Evolutionary conservation across 805 yeast genomes (phyloP), one percentile per base, ranked within the genome.

Genomic region (Gaillardinia entomophila): DNA sequence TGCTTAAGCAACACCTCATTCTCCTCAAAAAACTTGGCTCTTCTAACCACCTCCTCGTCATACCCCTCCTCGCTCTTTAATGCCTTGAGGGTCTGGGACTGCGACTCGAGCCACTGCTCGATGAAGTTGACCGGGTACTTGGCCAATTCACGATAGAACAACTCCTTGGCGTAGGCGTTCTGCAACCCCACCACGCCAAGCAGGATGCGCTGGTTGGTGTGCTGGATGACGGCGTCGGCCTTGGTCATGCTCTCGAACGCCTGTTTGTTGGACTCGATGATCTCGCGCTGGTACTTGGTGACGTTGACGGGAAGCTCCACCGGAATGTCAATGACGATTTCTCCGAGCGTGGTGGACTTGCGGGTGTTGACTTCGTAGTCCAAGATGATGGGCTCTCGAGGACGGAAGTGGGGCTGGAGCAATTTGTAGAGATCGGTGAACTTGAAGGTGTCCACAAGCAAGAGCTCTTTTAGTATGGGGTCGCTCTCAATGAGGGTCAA

Each of bases 41-140:
- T 75, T 62, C 98, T 77, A 4, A 87, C 95, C 14, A 75, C 68
- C 52, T 89, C 97, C 60, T 90, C 97, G 51, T 79, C 80, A 58
- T 79, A 83, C 7, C 89, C 90, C 46, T 84, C 92, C 42, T 92
- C 97, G 43, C 95, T 88, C 38, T 87, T 75, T 42, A 92, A 68
- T 11, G 90, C 83, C 60, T 83, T 88, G 49, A 92, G 69, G 30
- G 90, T 84, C 38, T 87, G 85, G 12, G 87, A 69, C 55, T 92
- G 95, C 27, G 87, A 80, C 27, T 79, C 82, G 40, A 79, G 66
- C 74, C 95, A 84, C 32, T 76, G 71, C 34, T 79, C 68, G 44
- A 92, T 61, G 46, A 87, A 85, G 16, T 70, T 70, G 3, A 79
- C 81, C 0, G 98, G 97, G 49, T 89, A 78, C 28, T 80, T 71